Percentiles rank a stretch among this genome's conserved stretches.
Evolutionary conservation across 352 stramenopile species (phyloP).

Genomic region (Phytopythium litorale): DNA sequence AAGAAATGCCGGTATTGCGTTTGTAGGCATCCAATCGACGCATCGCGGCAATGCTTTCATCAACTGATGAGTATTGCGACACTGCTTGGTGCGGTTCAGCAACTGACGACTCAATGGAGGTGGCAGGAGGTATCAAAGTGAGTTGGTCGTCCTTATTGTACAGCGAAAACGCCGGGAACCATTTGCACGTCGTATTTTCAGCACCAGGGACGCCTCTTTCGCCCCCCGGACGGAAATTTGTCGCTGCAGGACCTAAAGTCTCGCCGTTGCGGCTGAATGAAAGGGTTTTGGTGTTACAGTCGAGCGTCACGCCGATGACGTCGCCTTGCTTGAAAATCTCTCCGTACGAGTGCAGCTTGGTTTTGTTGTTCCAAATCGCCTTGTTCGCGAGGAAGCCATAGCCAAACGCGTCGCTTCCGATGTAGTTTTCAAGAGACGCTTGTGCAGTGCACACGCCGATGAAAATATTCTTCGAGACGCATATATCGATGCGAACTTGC

Average conservation of each 20-base stretch:
- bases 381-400: constrained; percentile 92
- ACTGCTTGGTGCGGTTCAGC: not conserved
- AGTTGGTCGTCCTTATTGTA: constrained; percentile 92
- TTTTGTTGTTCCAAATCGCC: constrained; percentile 91
- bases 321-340: constrained; percentile 92
- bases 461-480: constrained; percentile 92
- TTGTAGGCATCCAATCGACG: constrained; percentile 23
- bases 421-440: constrained; percentile 84
- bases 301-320: constrained; percentile 75
- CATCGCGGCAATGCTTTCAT: constrained; percentile 30
- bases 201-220: constrained; percentile 5
- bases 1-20: too few relatives aligned
- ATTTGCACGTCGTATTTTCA: constrained; percentile 24
- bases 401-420: constrained; percentile 83
- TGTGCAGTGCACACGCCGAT: constrained; percentile 77
- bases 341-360: constrained; percentile 84
- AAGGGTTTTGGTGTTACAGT: constrained; percentile 80
- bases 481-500: constrained; percentile 86
- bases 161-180: constrained; percentile 88
- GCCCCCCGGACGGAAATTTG: constrained; percentile 40
- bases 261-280: constrained; percentile 86
- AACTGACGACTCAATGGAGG: not conserved
- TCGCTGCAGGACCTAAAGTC: constrained; percentile 79
- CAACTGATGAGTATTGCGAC: constrained; percentile 36
- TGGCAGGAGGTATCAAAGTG: constrained; percentile 50